Conservation (phyloP, 129 eudicot species). For the Artemisia argyi region DNA sequence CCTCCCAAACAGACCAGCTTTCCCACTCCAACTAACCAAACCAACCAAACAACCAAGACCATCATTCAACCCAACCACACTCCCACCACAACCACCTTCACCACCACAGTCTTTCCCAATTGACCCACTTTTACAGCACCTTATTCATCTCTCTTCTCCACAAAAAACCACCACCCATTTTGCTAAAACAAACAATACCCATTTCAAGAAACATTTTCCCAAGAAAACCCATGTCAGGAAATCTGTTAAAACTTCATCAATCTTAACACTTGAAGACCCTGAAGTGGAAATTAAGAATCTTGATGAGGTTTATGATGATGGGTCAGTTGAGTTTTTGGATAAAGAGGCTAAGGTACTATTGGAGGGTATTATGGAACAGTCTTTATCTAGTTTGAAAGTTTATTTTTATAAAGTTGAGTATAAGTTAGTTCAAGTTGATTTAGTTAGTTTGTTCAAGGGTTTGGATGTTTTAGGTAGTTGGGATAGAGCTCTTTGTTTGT, state of each 20-base stretch:
- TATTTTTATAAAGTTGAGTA: conserved; percentile 52
- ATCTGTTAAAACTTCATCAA: conserved; percentile 18
- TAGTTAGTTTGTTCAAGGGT: conserved; percentile 65
- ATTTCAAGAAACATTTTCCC: conserved; percentile 21
- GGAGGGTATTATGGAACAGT: conserved; percentile 51
- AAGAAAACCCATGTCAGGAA: conserved; percentile 32
- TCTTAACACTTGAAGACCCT: conserved; percentile 33
- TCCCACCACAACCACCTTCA: conserved; percentile 53
- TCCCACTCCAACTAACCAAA: conserved; percentile 69
- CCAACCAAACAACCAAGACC: conserved; percentile 36
- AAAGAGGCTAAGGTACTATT: conserved; percentile 56
- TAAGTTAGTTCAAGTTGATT: conserved; percentile 63
- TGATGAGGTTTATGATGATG: conserved; percentile 33
- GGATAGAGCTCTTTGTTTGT: conserved; percentile 73
- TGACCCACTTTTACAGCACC: conserved; percentile 74
- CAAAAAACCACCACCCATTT: conserved; percentile 34
- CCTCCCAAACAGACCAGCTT: conserved; percentile 72
- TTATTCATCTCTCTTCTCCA: conserved; percentile 61
- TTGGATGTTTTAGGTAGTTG: conserved; percentile 66
- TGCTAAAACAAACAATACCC: conserved; percentile 24
- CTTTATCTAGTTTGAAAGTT: conserved; percentile 46
- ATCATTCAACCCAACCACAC: conserved; percentile 57
- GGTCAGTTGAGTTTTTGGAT: conserved; percentile 58
- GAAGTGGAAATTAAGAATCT: conserved; percentile 7
- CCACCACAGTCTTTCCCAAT: conserved; percentile 58